Evolutionary conservation across 1,139 yeast genomes (phyloP).

Genomic region (Lodderomyces metapsilosis): DNA sequence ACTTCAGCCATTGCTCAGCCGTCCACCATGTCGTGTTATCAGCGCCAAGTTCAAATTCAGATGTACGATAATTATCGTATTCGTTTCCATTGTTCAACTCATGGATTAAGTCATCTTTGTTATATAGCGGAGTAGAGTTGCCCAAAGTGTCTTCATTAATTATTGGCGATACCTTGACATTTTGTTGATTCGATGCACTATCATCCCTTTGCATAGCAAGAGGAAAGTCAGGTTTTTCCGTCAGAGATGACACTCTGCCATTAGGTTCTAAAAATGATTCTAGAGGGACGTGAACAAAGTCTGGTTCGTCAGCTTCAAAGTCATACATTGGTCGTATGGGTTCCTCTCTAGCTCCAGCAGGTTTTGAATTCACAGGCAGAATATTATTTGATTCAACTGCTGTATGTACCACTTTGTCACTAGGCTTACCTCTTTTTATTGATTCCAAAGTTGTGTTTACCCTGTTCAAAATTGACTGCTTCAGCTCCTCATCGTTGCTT

Average conservation of each 20-base stretch:
- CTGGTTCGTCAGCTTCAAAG: slow-evolving; percentile 6
- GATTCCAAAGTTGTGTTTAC: slow-evolving; percentile 15
- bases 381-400: neutral
- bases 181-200: neutral
- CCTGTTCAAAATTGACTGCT: slow-evolving; percentile 12
- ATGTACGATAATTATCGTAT: neutral
- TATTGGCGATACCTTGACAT: neutral
- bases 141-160: neutral
- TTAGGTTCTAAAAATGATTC: neutral
- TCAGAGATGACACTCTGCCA: neutral
- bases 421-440: slow-evolving; percentile 1
- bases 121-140: slow-evolving; percentile 2
- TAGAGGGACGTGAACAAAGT: neutral
- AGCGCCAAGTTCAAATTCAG: neutral
- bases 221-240: neutral
- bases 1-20: slow-evolving; percentile 23
- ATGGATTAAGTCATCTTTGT: neutral
- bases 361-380: neutral
- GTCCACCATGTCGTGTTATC: slow-evolving; percentile 19
- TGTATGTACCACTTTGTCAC: neutral
- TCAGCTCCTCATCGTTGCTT: neutral
- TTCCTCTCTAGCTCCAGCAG: neutral
- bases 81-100: neutral
- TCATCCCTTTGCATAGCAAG: neutral
- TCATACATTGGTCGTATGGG: neutral